Conservation (phyloP, 2,329 filamentous ascomycete genomes). For the Domatiomyces globalis region DNA sequence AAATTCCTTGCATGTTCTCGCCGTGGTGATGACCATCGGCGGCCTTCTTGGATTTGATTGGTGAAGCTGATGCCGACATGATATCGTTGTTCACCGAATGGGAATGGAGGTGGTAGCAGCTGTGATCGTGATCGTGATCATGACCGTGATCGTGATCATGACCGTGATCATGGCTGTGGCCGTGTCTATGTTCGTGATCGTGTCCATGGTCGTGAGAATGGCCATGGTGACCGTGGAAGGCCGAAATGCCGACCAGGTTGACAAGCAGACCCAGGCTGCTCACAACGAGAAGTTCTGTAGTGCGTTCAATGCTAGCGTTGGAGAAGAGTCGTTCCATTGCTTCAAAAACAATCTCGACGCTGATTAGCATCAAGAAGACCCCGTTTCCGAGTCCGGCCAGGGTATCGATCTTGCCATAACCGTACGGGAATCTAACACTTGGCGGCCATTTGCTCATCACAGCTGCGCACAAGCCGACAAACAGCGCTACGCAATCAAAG, state of each 20-base stretch:
- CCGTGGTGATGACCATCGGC: slow-evolving; percentile 53
- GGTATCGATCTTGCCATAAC: slow-evolving; percentile 92
- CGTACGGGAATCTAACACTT: slow-evolving; percentile 78
- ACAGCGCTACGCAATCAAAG: slow-evolving; percentile 86
- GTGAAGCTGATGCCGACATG: slow-evolving; percentile 18
- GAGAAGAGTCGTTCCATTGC: slow-evolving; percentile 77
- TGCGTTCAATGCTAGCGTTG: slow-evolving; percentile 66
- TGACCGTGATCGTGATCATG: slow-evolving; percentile 33
- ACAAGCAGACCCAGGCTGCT: slow-evolving; percentile 75
- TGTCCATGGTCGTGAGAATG: slow-evolving; percentile 35
- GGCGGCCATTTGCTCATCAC: slow-evolving; percentile 96
- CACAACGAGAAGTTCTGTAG: slow-evolving; percentile 77
- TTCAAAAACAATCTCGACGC: slow-evolving; percentile 90
- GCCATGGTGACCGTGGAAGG: slow-evolving; percentile 57
- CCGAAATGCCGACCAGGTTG: slow-evolving; percentile 81
- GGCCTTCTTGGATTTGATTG: slow-evolving; percentile 18
- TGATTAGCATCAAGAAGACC: slow-evolving; percentile 90
- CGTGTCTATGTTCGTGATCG: slow-evolving; percentile 28
- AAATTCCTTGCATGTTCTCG: slow-evolving; percentile 97
- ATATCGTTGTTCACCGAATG: slow-evolving; percentile 4
- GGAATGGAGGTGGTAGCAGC: slow-evolving; percentile 20
- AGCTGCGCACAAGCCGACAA: slow-evolving; percentile 77
- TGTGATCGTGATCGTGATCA: slow-evolving; percentile 15
- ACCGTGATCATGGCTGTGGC: slow-evolving; percentile 30
- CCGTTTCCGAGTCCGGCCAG: slow-evolving; percentile 94